A percentile compares a stretch with the other conserved stretches of the same genome.
Evolutionary conservation across 169 alveolate genomes (phyloP).

Genomic region (Plasmodium ovale): DNA sequence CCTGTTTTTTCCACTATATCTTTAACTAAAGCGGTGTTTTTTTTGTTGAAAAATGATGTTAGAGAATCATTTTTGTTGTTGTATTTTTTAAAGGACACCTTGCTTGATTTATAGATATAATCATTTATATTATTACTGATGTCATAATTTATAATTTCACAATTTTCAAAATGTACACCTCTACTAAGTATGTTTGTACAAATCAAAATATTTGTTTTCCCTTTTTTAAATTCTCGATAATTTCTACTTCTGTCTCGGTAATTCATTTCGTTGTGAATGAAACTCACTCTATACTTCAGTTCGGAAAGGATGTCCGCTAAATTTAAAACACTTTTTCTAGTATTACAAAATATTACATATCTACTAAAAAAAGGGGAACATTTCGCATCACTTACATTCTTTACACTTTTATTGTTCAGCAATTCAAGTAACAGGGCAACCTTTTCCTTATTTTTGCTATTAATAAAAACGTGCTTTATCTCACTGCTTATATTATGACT

Average conservation of each 20-base stretch:
- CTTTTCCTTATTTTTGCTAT: constrained; percentile 74
- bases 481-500: constrained; percentile 52
- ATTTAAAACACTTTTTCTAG: constrained; percentile 70
- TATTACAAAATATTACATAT: constrained; percentile 74
- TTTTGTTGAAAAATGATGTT: constrained; percentile 71
- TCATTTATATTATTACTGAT: constrained; percentile 75
- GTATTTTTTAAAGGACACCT: background rate
- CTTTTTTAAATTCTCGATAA: constrained; percentile 58
- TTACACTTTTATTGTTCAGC: constrained; percentile 14
- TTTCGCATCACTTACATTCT: background rate
- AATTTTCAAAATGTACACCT: constrained; percentile 61
- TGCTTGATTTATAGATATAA: constrained; percentile 60
- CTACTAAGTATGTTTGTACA: constrained; percentile 75
- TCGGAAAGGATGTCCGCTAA: constrained; percentile 26
- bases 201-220: constrained; percentile 39
- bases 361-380: background rate
- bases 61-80: constrained; percentile 34
- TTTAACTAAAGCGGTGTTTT: constrained; percentile 37
- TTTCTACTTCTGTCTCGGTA: constrained; percentile 59
- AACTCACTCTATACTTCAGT: constrained; percentile 63
- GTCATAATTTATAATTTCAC: constrained; percentile 63
- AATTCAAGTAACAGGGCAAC: constrained; percentile 55
- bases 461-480: constrained; percentile 68
- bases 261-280: constrained; percentile 71
- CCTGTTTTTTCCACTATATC: constrained; percentile 62